Evolutionary conservation across 2,329 filamentous ascomycete species (phyloP).

Genomic region (Myriangium duriaei): DNA sequence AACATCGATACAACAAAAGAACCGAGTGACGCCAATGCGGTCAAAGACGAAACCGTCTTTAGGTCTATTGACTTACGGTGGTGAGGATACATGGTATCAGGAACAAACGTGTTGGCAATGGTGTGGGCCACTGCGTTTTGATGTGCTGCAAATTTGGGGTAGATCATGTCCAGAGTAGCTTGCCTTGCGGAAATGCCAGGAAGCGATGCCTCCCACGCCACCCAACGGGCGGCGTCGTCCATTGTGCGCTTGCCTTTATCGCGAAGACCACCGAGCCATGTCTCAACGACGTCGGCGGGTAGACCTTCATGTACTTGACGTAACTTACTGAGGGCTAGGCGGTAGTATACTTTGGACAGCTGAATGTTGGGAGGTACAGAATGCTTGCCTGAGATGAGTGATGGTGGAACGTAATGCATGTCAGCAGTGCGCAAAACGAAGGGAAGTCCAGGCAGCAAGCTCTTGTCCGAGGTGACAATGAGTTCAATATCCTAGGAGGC

Average conservation of each 20-base stretch:
- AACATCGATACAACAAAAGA: no score
- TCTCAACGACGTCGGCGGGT: constrained; percentile 53
- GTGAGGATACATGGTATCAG: no score
- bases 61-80: no score
- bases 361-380: constrained; percentile 34
- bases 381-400: constrained; percentile 38
- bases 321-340: constrained; percentile 49
- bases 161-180: constrained; percentile 9
- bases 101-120: no score
- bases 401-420: constrained; percentile 46
- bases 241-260: constrained; percentile 48
- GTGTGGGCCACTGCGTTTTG: no score
- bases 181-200: constrained; percentile 11
- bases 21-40: no score
- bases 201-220: constrained; percentile 50
- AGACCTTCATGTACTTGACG: constrained; percentile 51
- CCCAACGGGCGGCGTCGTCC: constrained; percentile 56
- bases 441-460: constrained; percentile 55
- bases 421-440: constrained; percentile 53
- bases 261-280: constrained; percentile 68
- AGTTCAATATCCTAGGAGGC: constrained; percentile 54
- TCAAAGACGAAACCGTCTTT: no score
- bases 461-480: constrained; percentile 48
- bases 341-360: constrained; percentile 55
- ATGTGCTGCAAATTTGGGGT: no score